phyloP scores from a whole-genome alignment of 2,329 filamentous ascomycete species.

The Nigrograna mackinnonii region DNA sequence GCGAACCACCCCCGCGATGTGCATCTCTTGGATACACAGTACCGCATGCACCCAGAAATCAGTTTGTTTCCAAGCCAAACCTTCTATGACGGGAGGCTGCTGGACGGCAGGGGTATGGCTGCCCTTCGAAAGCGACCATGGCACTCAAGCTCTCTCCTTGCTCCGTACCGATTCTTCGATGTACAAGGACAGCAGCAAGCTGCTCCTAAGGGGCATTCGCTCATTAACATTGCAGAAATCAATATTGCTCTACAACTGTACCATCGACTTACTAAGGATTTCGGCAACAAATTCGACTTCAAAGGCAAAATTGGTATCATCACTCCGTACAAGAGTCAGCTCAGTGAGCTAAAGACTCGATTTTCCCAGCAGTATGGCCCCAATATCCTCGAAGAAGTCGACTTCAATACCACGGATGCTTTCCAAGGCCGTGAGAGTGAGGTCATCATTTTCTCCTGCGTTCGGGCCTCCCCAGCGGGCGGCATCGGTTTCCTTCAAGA shows the following conservation, averaged over 20 bases:
- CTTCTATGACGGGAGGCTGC: conserved; percentile 87
- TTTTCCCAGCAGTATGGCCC: conserved; percentile 77
- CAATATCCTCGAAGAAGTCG: conserved; percentile 74
- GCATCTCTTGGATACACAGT: conserved; percentile 95
- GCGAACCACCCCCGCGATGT: conserved; percentile 85
- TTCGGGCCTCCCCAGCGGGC: conserved; percentile 87
- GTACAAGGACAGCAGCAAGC: conserved; percentile 84
- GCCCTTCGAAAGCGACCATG: conserved; percentile 76
- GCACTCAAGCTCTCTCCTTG: conserved; percentile 80
- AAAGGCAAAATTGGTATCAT: conserved; percentile 92
- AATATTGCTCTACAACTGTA: conserved; percentile 86
- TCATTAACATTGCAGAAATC: conserved; percentile 87
- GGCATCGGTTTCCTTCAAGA: conserved; percentile 98
- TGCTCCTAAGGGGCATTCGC: conserved; percentile 81
- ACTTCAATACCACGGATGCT: conserved; percentile 98
- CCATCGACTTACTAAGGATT: conserved; percentile 76
- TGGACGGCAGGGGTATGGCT: conserved; percentile 85
- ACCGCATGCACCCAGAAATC: conserved; percentile 99
- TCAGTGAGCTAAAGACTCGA: conserved; percentile 75
- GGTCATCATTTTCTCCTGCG: conserved; percentile 98
- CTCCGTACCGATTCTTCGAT: conserved; percentile 96
- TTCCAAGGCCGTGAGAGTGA: conserved; percentile 97
- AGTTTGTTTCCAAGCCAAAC: conserved; percentile 85
- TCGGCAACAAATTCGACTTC: conserved; percentile 64
- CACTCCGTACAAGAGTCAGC: conserved; percentile 94